Evolutionary conservation across 2,329 filamentous ascomycete species (phyloP), one percentile per base, ranked within the genome.

Genomic region (Raffaelea ambrosiae): DNA sequence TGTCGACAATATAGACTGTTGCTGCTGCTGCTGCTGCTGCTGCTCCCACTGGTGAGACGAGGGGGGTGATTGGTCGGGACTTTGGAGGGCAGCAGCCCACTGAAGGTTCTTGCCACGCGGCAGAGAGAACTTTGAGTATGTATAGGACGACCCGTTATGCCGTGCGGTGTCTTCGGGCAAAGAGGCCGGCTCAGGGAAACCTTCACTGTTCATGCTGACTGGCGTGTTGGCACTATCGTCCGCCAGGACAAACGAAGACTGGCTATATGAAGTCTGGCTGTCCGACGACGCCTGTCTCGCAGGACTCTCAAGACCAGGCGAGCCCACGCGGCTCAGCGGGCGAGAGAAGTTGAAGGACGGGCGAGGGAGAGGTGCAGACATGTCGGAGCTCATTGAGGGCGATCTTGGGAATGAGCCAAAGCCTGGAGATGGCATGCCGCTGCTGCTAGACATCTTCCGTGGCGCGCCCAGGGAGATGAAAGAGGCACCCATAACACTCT

Each of bases 281-380:
- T 86, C 83, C 5, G 74, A 79, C 19, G 82, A 84, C 8, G 77
- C 71, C 59, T 85, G 80, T 33, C 81, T 71, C 10, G 73, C 71
- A 43, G 81, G 79, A 40, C 68, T 63, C n/a, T 84, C 78, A 55
- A 74, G 67, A 40, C 59, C 67, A 16, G 79, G 78, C 13, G 76
- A 81, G 52, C 80, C 81, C 51, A 81, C 77, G 60, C 84, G 76
- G 63, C 91, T 96, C 51, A 95, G 68, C 0, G 93, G 93, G 40
- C 93, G 79, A 1, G 93, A 97, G 63, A 97, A 97, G 66, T 98
- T 97, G 67, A 94, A 91, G 0, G 86, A 81, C 1, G 88, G 86
- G 16, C 84, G 78, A 13, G 83, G 80, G 33, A 89, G 60, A 10
- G 64, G 75, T 40, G 76, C 74, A 2, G 89, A 95, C 44, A 79